Evolutionary conservation across 257 asterid species (phyloP).

Genomic region (Fraxinus cuspidata): DNA sequence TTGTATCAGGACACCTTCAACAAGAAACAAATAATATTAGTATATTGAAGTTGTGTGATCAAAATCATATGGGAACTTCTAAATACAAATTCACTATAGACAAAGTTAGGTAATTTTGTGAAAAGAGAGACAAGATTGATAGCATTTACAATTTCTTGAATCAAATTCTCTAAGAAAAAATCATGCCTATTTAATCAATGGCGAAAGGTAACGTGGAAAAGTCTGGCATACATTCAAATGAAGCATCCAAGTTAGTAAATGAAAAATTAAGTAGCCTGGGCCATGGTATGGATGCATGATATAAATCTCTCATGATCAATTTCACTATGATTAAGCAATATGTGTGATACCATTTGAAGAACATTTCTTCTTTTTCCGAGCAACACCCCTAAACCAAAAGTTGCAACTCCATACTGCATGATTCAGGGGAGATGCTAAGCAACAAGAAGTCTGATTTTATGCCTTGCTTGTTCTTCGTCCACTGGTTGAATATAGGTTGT

Average conservation of each 20-base stretch:
- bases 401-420: too few species aligned
- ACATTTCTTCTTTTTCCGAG: background rate
- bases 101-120: background rate
- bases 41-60: background rate
- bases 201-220: background rate
- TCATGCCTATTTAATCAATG: background rate
- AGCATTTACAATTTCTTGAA: background rate
- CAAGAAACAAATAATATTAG: slow-evolving; percentile 10
- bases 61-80: background rate
- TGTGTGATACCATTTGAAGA: background rate
- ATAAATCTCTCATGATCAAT: background rate
- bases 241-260: background rate
- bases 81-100: background rate
- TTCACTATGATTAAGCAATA: background rate
- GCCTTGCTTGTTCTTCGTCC: background rate
- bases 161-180: background rate
- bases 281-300: background rate
- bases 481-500: background rate
- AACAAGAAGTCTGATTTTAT: background rate
- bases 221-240: background rate
- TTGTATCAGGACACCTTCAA: slow-evolving; percentile 63
- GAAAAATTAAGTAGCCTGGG: too few species aligned
- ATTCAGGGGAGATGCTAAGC: background rate
- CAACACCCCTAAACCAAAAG: background rate
- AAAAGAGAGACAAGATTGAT: background rate